A percentile compares a stretch with the other conserved stretches of the same genome.
phyloP scores from a whole-genome alignment of 2,329 filamentous ascomycete species.

The Aureobasidium sp. region DNA sequence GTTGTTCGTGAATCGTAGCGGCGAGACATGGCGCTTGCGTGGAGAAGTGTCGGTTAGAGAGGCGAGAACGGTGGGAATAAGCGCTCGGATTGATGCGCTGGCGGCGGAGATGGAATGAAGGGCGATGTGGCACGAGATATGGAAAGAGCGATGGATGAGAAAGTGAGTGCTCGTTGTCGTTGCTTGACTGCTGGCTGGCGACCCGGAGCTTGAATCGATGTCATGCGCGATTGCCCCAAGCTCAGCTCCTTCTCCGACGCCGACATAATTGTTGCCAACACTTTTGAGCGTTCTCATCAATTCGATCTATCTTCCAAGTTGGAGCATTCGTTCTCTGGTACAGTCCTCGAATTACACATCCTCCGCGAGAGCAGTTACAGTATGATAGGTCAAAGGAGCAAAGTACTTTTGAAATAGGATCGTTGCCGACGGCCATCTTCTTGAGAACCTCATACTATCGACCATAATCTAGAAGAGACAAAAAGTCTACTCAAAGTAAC shows the following conservation, averaged over 20 bases:
- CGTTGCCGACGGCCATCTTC: too few species aligned
- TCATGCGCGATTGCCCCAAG: conserved; percentile 6
- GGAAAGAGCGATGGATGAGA: conserved; percentile 4
- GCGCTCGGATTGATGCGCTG: neutral
- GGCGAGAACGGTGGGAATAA: neutral
- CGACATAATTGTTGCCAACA: neutral
- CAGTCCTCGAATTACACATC: too few species aligned
- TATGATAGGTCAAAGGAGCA: too few species aligned
- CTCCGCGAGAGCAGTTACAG: too few species aligned
- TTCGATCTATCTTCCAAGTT: too few species aligned
- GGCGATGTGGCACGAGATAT: neutral
- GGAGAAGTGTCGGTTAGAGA: neutral
- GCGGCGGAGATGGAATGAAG: neutral
- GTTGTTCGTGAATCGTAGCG: conserved; percentile 50
- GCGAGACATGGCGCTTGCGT: conserved; percentile 7
- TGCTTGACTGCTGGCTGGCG: conserved; percentile 2
- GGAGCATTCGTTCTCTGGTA: neutral
- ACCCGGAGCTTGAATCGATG: neutral
- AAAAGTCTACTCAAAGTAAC: conserved; percentile 49
- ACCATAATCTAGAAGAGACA: neutral
- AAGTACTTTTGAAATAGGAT: too few species aligned
- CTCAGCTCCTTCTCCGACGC: conserved; percentile 3
- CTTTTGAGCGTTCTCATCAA: too few species aligned
- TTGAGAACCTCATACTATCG: too few species aligned
- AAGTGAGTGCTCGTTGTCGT: neutral